Conservation (phyloP, 164 flowering plant species). For the Stephania yunnanensis region DNA sequence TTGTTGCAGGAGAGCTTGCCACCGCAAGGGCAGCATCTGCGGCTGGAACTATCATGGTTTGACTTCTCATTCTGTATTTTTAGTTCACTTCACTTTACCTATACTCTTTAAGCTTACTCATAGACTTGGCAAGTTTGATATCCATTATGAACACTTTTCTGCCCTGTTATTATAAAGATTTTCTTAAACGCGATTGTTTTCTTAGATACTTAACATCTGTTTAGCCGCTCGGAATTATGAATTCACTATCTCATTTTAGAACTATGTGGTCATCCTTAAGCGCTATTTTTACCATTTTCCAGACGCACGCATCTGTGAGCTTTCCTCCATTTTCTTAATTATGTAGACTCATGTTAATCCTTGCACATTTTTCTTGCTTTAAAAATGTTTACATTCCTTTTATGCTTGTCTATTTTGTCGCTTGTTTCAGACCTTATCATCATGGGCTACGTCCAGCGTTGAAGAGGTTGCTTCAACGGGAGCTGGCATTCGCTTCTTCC, state of each 20-base stretch:
- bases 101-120: not conserved
- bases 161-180: not conserved
- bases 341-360: not conserved
- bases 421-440: slow-evolving; percentile 38
- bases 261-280: not conserved
- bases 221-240: not conserved
- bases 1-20: slow-evolving; percentile 49
- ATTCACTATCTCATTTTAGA: too few relatives aligned
- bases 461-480: slow-evolving; percentile 73
- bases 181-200: too few relatives aligned
- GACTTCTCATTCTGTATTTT: slow-evolving; percentile 3
- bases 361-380: not conserved
- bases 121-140: not conserved
- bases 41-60: slow-evolving; percentile 56
- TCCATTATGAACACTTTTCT: not conserved
- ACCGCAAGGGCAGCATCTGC: slow-evolving; percentile 59
- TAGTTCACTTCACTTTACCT: not conserved
- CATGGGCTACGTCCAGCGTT: slow-evolving; percentile 58
- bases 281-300: not conserved
- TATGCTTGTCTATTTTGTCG: not conserved
- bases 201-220: not conserved
- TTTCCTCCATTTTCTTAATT: not conserved
- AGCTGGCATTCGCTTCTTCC: slow-evolving; percentile 61
- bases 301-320: not conserved
- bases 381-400: not conserved